phyloP scores from a whole-genome alignment of 805 yeast genomes.

The Lipomyces starkeyi region DNA sequence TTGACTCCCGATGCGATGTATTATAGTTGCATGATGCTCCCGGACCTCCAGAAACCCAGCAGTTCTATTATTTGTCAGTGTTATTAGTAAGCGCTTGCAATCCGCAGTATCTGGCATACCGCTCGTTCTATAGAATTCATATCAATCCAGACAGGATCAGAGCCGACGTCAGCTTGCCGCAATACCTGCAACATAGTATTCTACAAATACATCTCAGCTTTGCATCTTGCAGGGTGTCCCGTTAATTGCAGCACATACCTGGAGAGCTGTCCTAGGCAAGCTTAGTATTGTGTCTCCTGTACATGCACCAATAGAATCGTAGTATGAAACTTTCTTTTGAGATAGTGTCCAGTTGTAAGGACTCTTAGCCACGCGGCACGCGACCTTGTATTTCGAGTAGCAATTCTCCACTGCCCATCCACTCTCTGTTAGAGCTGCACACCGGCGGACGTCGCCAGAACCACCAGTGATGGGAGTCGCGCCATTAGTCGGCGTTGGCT shows the following conservation, averaged over 20 bases:
- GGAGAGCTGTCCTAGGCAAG: conserved; percentile 35
- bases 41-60: conserved; percentile 37
- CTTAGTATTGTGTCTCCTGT: conserved; percentile 25
- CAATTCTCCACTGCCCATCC: conserved; percentile 79
- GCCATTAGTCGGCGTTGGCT: conserved; percentile 25
- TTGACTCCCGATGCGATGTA: neutral
- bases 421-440: conserved; percentile 51
- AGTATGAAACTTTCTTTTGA: conserved; percentile 43
- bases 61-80: conserved; percentile 12
- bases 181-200: conserved; percentile 27
- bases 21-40: conserved; percentile 27
- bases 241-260: neutral
- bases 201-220: neutral
- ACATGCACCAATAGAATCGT: conserved; percentile 43
- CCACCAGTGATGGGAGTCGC: conserved; percentile 17
- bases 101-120: neutral
- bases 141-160: conserved; percentile 32
- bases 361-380: conserved; percentile 58
- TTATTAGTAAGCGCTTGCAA: neutral
- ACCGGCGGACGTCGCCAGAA: conserved; percentile 50
- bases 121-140: conserved; percentile 29
- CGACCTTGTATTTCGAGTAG: conserved; percentile 55
- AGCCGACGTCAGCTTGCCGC: conserved; percentile 10
- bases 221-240: neutral
- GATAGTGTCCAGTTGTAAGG: conserved; percentile 47